A percentile compares a stretch with the other conserved stretches of the same genome.
These are phyloP conservation scores for Straminergon stramineum DNA, from an alignment of 225 moss, liverwort and hornwort genomes.

Conservation along the genomic window DNA sequence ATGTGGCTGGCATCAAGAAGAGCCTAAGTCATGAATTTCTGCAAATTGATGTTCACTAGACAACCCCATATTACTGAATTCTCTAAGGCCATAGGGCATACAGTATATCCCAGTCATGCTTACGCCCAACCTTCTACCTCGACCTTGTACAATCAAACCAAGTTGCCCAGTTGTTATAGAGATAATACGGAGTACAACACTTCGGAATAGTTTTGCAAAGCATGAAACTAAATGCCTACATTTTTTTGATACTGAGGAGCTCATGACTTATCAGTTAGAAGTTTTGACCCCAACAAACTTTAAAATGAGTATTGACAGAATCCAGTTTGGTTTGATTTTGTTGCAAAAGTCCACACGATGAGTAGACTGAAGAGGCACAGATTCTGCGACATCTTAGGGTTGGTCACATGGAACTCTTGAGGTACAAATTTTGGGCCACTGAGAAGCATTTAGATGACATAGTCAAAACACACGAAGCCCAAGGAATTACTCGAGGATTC, in stretches of 20 bases:
- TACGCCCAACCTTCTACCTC: neutral
- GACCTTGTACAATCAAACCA: neutral
- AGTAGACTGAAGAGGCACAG: neutral
- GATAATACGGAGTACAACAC: neutral
- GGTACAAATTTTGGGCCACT: neutral
- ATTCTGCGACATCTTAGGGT: neutral
- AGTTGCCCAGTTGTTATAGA: neutral
- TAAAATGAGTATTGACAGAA: neutral
- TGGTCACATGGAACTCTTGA: neutral
- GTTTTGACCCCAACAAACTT: too few species aligned
- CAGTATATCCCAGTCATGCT: too few species aligned
- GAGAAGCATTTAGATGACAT: neutral
- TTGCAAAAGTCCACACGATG: neutral
- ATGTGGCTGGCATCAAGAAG: neutral
- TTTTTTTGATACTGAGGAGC: neutral
- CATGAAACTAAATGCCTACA: neutral
- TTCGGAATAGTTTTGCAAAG: neutral
- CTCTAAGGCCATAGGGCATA: rapidly evolving
- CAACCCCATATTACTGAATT: neutral
- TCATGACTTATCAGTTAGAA: too few species aligned
- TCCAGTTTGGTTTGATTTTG: neutral
- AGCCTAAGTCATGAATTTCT: neutral
- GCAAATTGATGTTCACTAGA: neutral
- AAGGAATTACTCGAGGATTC: neutral
- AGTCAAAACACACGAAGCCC: neutral